phyloP scores from a whole-genome alignment of 73 alveolate species.

The Tetrahymena elliotti region DNA sequence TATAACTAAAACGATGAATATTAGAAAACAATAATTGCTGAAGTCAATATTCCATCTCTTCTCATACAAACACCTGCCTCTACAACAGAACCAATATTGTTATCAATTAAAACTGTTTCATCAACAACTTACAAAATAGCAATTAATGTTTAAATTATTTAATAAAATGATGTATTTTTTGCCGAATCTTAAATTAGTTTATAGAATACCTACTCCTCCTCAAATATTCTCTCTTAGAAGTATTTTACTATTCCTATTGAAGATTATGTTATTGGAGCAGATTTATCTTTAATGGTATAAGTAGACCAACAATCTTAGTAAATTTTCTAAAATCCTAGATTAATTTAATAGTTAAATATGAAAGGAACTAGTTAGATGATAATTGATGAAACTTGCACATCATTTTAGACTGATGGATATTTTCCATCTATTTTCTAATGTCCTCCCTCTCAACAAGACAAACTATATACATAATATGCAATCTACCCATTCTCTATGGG shows the following conservation, averaged over 20 bases:
- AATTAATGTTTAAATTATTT: not conserved
- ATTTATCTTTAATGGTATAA: not conserved
- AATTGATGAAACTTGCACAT: not conserved
- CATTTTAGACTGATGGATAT: not conserved
- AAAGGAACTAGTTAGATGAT: not conserved
- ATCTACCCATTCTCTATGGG: not conserved
- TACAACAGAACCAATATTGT: not conserved
- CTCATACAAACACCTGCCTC: not conserved
- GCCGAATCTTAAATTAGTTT: not conserved
- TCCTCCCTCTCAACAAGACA: not conserved
- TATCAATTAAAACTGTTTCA: not conserved
- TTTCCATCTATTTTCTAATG: not conserved
- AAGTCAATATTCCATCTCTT: not conserved
- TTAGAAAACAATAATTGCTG: not conserved
- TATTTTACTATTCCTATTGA: not conserved
- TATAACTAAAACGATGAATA: too few species aligned
- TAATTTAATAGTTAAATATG: not conserved
- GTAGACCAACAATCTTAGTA: not conserved
- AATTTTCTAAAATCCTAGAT: not conserved
- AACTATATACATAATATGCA: not conserved
- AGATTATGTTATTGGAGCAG: not conserved
- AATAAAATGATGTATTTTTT: too few species aligned
- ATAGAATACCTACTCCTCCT: not conserved
- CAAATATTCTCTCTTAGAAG: not conserved
- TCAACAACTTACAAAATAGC: not conserved